Base-by-base conservation (phyloP, 345 rosid species). In the Excoecaria agallocha region DNA sequence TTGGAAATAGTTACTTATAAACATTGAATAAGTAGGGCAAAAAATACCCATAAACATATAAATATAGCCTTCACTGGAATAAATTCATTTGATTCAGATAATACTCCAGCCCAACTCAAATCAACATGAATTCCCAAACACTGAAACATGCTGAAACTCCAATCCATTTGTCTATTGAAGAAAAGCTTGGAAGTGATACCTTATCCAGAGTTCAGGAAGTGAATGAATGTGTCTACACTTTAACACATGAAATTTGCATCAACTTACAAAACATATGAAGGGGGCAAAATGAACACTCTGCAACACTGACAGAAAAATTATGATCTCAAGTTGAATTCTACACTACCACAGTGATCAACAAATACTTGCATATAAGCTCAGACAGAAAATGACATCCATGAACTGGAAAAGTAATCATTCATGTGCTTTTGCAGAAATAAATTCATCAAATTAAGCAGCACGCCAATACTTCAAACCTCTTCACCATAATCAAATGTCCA, bases 191-290 rank as follows among this genome's bases (percentile, higher is more conserved):
- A n/a, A n/a, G n/a, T n/a, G n/a, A n/a, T n/a, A n/a, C n/a, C n/a
- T n/a, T n/a, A n/a, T n/a, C n/a, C n/a, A n/a, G n/a, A n/a, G n/a
- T n/a, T n/a, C n/a, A n/a, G n/a, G n/a, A n/a, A n/a, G n/a, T n/a
- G n/a, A n/a, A n/a, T n/a, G n/a, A n/a, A 43, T 30, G 39, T 16
- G 54, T 11, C 39, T 22, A n/a, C n/a, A n/a, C n/a, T n/a, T n/a
- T n/a, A 68, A n/a, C 48, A 56, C 8, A n/a, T 10, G 43, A 77
- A 46, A 48, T 30, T n/a, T 49, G 41, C 61, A 66, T 35, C 38
- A 63, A 68, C 71, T 71, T 55, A 12, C n/a, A 76, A 43, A 39
- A 20, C 46, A 76, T 70, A 76, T 51, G 55, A 38, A n/a, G 4
- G 11, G 38, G 19, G 58, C n/a, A 30, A 55, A 46, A 62, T 12